Base-by-base conservation (phyloP, 2,329 filamentous ascomycete species). In the Stromatinia cepivora region DNA sequence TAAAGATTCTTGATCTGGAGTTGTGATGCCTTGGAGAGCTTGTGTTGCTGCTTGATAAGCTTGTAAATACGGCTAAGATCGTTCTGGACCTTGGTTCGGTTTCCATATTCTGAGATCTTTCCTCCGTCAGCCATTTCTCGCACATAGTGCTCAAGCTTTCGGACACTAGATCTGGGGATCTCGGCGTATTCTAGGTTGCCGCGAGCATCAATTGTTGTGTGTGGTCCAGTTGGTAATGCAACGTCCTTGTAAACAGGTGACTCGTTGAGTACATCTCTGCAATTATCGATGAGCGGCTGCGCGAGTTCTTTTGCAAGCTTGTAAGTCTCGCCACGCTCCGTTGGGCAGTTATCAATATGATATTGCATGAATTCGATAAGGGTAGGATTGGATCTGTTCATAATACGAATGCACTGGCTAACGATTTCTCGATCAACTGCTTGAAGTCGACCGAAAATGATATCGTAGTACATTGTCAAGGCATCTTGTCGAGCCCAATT, bases 281-380 rank as follows among this genome's bases (percentile, higher is more conserved):
- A 98, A 84, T 99, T 99, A 80, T 97, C 92, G 75, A 99, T 97
- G 67, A 99, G 90, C 82, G 96, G 92, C 78, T 92, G 86, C 48
- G 93, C 94, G 34, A 99, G 90, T 81, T 95, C 90, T 83, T 99
- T 97, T 56, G 95, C 95, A n/a, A 99, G 89, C 82, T 95, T 88
- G 82, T 99, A 99, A 1, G 95, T 99, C 83, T 99, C 95, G 70
- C 95, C 95, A 64, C 94, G 91, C 78, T 99, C 94, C 0, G 94
- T 94, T 0, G 95, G 95, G 83, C 94, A 98, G 84, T 98, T 95
- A 78, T 99, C 95, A 78, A 99, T 99, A 83, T 99, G 95, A 77
- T 99, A 98, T 80, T 99, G 95, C 95, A 99, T 99, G 82, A 97
- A 99, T 76, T 99, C 94, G 70, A 99, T 87, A 1, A 99, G 88